These are phyloP conservation scores for Aspergillus campestris DNA, from an alignment of 495 filamentous ascomycete genomes.

Conservation along the genomic window DNA sequence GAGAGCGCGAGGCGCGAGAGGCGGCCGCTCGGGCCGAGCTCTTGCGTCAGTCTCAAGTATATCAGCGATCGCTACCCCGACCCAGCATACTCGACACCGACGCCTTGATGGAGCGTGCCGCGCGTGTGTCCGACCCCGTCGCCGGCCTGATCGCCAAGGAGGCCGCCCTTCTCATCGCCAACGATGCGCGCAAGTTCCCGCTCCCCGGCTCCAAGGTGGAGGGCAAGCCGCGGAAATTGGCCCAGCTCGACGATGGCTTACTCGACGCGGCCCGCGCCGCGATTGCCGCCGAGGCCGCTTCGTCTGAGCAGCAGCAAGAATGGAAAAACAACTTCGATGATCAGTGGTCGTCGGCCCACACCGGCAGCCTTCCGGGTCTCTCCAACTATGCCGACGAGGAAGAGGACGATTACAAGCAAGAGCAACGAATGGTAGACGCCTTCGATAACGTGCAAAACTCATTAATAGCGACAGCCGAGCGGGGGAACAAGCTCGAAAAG, in stretches of 20 bases:
- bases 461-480: conserved; percentile 63
- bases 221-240: conserved; percentile 50
- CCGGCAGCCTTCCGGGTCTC: conserved; percentile 60
- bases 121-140: conserved; percentile 44
- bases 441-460: conserved; percentile 56
- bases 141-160: conserved; percentile 61
- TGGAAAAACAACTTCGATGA: conserved; percentile 51
- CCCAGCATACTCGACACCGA: conserved; percentile 66
- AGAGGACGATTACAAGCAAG: conserved; percentile 26
- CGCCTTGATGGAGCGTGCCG: conserved; percentile 53
- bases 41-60: conserved; percentile 76
- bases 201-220: conserved; percentile 55
- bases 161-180: conserved; percentile 65
- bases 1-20: conserved; percentile 58
- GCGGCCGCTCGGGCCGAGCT: conserved; percentile 68
- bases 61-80: conserved; percentile 76
- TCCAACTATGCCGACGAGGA: conserved; percentile 69
- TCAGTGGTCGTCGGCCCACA: conserved; percentile 58
- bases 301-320: conserved; percentile 42
- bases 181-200: conserved; percentile 71
- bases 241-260: conserved; percentile 59
- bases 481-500: conserved; percentile 82
- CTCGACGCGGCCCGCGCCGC: conserved; percentile 68
- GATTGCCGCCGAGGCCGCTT: conserved; percentile 62
- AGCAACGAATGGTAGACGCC: conserved; percentile 40